A percentile compares a stretch with the other conserved stretches of the same genome.
Evolutionary conservation across 306 rosid genomes (phyloP).

Genomic region (Oemleria cerasiformis): DNA sequence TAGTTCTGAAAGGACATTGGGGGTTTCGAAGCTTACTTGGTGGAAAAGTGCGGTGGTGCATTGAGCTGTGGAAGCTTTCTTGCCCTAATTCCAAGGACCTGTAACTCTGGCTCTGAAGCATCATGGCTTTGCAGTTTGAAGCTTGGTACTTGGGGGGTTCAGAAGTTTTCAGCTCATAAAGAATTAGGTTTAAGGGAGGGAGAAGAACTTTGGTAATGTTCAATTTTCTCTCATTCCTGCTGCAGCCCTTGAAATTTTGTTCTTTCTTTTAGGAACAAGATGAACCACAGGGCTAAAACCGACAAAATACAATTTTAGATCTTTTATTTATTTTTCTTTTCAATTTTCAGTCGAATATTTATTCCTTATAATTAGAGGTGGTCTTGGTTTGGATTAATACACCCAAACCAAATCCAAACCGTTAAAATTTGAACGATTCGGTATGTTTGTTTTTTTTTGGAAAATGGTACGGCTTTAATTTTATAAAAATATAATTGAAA

Average conservation of each 20-base stretch:
- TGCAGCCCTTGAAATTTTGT: background rate
- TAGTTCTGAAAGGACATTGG: conserved; percentile 20
- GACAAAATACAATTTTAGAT: background rate
- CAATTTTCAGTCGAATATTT: too few relatives aligned
- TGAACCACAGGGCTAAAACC: conserved; percentile 5
- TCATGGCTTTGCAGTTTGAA: conserved; percentile 3
- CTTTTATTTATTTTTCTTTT: background rate
- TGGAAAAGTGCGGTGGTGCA: conserved; percentile 22
- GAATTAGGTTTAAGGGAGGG: background rate
- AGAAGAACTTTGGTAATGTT: too few relatives aligned
- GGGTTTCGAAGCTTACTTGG: conserved; percentile 30
- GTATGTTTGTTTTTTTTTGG: too few relatives aligned
- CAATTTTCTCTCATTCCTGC: background rate
- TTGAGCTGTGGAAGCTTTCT: conserved; percentile 31
- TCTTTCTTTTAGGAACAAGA: background rate
- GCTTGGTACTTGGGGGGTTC: background rate
- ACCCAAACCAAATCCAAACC: too few relatives aligned
- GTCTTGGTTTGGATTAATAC: too few relatives aligned
- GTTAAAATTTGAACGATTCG: too few relatives aligned
- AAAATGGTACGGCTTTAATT: too few relatives aligned
- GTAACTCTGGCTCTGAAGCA: conserved; percentile 30
- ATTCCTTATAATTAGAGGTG: too few relatives aligned
- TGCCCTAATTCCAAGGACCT: conserved; percentile 41
- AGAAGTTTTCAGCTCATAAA: background rate
- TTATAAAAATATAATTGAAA: too few relatives aligned